Base-by-base conservation (phyloP, 2,329 filamentous ascomycete species). In the Curvularia sp. region DNA sequence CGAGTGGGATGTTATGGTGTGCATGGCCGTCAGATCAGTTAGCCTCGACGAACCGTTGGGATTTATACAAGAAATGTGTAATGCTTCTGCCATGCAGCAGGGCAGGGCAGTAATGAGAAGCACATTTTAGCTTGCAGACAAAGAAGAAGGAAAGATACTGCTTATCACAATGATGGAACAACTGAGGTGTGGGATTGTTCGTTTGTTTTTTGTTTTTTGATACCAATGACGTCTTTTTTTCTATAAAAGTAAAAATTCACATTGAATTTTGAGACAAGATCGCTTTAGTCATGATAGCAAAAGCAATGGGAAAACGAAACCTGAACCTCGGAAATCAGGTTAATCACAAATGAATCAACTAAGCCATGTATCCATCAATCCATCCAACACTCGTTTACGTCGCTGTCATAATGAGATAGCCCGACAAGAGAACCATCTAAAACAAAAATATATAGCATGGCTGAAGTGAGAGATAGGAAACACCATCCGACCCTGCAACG, bases 21-120 rank as follows among this genome's bases (percentile, higher is more conserved):
- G n/a, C n/a, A 30, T 36, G 23, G 30, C 12, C 19, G 6, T 43
- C 8, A 15, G 13, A 27, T 12, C 34, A 18, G n/a, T n/a, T 28
- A 3, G 30, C 27, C n/a, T 36, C 13, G 28, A 32, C 18, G 27
- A 9, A 32, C 13, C 12, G 32, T 39, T 49, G 19, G n/a, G 45
- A 30, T 52, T 10, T 46, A 13, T 32, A 9, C 21, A 49, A 12
- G 10, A 32, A 18, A 13, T 19, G 21, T 23, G 23, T 19, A 30
- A n/a, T 51, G 30, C 18, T 43, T 55, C n/a, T 39, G 39, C 32
- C 39, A 34, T 55, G 47, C 25, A 45, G 23, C n/a, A 46, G 39
- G 32, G 10, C 18, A 4, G 15, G 38, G 18, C 27, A 55, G 19
- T 51, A 12, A 25, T 9, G 21, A 23, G 19, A 30, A 7, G 23